Percentiles rank a stretch among this genome's conserved stretches.
Conservation (phyloP, 2,329 filamentous ascomycete species). For the Thielaviopsis cerberus region DNA sequence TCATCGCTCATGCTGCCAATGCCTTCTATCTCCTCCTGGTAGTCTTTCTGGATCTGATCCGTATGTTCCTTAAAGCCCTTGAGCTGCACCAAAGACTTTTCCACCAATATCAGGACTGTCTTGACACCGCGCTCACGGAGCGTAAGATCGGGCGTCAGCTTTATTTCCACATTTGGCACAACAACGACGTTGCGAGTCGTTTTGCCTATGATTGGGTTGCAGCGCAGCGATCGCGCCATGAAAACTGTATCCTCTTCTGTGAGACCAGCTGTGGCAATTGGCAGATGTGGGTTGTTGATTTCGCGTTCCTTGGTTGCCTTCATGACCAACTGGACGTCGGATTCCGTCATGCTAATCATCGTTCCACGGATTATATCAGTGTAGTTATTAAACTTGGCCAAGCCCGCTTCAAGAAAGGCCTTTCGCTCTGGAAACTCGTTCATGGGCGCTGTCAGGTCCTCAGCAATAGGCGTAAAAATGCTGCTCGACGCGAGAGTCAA, state of each 20-base stretch:
- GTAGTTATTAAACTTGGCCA: constrained; percentile 9
- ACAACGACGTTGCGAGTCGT: constrained; percentile 2
- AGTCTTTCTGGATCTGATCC: not conserved
- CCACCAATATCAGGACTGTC: constrained; percentile 4
- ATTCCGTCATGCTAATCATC: constrained; percentile 7
- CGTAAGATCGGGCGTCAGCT: not conserved
- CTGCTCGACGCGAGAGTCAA: constrained; percentile 16
- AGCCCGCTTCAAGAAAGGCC: not conserved
- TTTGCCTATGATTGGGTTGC: not conserved
- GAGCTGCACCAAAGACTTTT: constrained; percentile 8
- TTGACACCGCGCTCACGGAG: constrained; percentile 4
- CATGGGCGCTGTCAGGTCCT: constrained; percentile 14
- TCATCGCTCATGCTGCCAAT: not conserved
- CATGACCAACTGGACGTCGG: constrained; percentile 5
- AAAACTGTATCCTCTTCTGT: constrained; percentile 2
- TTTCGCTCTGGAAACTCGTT: constrained; percentile 10
- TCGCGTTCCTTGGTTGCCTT: constrained; percentile 1
- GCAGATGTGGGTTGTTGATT: not conserved
- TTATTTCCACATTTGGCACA: constrained; percentile 3
- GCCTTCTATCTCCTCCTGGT: not conserved
- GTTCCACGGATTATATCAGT: constrained; percentile 9
- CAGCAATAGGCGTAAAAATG: constrained; percentile 20
- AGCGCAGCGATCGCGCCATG: not conserved
- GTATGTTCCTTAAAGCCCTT: constrained; percentile 9
- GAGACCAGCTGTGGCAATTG: not conserved